Evolutionary conservation across 2,329 filamentous ascomycete species (phyloP), one percentile per base, ranked within the genome.

Genomic region (Orbilia javanica): DNA sequence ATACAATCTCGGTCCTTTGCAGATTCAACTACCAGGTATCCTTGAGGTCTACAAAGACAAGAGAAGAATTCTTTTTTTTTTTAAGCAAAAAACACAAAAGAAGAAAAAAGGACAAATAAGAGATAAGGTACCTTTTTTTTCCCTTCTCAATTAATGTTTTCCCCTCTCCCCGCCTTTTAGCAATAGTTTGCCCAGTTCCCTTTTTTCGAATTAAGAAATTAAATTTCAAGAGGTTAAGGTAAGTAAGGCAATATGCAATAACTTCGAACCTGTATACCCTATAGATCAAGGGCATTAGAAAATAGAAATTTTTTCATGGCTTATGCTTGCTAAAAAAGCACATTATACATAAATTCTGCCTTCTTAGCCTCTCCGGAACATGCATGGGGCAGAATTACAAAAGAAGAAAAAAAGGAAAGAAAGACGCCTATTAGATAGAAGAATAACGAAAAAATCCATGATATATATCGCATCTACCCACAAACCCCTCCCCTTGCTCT

Each of bases 381-480:
- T 10, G 34, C 10, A 39, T 15, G 8, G 36, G 36, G 36, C n/a
- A 11, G 10, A 11, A 36, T 36, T 6, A n/a, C n/a, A n/a, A n/a
- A n/a, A n/a, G n/a, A n/a, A 42, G 39, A 42, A 42, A 42, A 63
- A 44, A 29, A 18, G n/a, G 42, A 63, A n/a, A 18, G 50, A 31
- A 50, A 65, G 25, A 52, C 42, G 46, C 42, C 42, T 48, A 18
- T 27, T 20, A 57, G 29, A 53, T 39, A 39, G 42, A 36, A 50
- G n/a, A 50, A 53, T 50, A 66, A 46, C 48, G 53, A 46, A 55
- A 46, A 55, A 70, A 62, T 22, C 39, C 39, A 18, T 52, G 66
- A 50, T 62, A 70, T 70, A 70, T 70, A 62, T 60, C 66, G 53
- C 39, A 50, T 60, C 52, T 25, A 8, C 4, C n/a, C n/a, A n/a